These are phyloP conservation scores for Aspergillus caelatus DNA, from an alignment of 2,329 filamentous ascomycete species.

Conservation along the genomic window DNA sequence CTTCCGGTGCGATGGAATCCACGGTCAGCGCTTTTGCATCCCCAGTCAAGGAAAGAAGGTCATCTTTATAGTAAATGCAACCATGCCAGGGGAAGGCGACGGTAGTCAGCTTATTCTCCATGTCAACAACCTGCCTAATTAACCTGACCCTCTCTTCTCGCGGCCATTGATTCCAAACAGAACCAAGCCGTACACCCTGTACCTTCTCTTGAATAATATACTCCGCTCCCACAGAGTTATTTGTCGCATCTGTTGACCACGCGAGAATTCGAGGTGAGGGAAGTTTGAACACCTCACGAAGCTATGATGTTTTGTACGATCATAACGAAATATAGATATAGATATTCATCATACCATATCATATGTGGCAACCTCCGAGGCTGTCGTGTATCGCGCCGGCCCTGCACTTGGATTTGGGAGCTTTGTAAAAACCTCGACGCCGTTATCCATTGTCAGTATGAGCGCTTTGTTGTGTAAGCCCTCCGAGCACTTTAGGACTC, in stretches of 20 bases:
- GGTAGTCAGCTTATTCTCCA: slow-evolving; percentile 29
- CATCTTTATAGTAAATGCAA: slow-evolving; percentile 31
- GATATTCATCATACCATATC: too few relatives aligned
- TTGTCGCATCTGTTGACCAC: slow-evolving; percentile 24
- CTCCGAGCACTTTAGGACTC: too few relatives aligned
- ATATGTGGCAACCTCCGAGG: too few relatives aligned
- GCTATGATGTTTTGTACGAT: slow-evolving; percentile 8
- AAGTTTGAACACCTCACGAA: slow-evolving; percentile 23
- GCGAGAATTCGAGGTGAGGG: slow-evolving; percentile 22
- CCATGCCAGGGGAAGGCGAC: slow-evolving; percentile 29
- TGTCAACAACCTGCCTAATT: slow-evolving; percentile 28
- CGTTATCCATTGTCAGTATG: too few relatives aligned
- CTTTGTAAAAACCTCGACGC: too few relatives aligned
- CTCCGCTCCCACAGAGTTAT: slow-evolving; percentile 22
- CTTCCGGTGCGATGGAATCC: not conserved
- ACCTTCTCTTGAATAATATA: slow-evolving; percentile 37
- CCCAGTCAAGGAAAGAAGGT: slow-evolving; percentile 20
- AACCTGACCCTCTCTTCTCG: slow-evolving; percentile 27
- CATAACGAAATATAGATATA: too few relatives aligned
- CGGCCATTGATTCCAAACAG: slow-evolving; percentile 32
- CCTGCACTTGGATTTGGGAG: too few relatives aligned
- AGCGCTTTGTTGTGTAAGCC: too few relatives aligned
- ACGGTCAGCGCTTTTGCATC: slow-evolving; percentile 16
- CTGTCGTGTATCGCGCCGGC: too few relatives aligned
- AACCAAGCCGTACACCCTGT: slow-evolving; percentile 29